Percentiles rank a stretch among this genome's conserved stretches.
Evolutionary conservation across 2,329 filamentous ascomycete species (phyloP).

Genomic region (Aulographum hederae): DNA sequence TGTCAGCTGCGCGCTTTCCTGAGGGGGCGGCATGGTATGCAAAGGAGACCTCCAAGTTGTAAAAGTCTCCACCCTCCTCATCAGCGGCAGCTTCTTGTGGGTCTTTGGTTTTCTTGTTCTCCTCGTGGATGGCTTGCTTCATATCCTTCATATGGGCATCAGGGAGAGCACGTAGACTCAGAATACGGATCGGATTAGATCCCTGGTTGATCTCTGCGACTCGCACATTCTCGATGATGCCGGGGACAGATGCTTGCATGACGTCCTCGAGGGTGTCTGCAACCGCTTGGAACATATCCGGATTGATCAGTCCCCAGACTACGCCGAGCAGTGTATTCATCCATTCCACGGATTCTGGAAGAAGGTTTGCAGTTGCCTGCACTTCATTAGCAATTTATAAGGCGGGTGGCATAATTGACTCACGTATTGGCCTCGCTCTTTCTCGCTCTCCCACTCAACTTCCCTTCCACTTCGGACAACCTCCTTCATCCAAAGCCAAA

Average conservation of each 20-base stretch:
- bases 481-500: conserved; percentile 84
- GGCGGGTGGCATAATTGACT: conserved; percentile 7
- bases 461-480: conserved; percentile 66
- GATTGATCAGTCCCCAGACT: conserved; percentile 82
- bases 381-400: conserved; percentile 3
- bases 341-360: conserved; percentile 85
- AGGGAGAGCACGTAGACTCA: conserved; percentile 72
- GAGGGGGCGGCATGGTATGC: conserved; percentile 79
- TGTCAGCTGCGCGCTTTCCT: conserved; percentile 50
- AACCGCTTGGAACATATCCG: conserved; percentile 81
- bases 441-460: conserved; percentile 75
- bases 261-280: conserved; percentile 92
- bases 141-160: conserved; percentile 66
- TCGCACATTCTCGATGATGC: conserved; percentile 82
- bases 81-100: conserved; percentile 74
- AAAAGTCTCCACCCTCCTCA: conserved; percentile 80
- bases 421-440: conserved; percentile 62
- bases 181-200: conserved; percentile 70
- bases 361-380: conserved; percentile 63
- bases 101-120: conserved; percentile 67
- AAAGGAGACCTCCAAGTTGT: conserved; percentile 80
- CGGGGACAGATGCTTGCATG: conserved; percentile 88
- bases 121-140: conserved; percentile 60
- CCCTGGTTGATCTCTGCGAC: conserved; percentile 91
- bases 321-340: conserved; percentile 77